phyloP scores from a whole-genome alignment of 441 rosid species.

The Mallotus japonicus region DNA sequence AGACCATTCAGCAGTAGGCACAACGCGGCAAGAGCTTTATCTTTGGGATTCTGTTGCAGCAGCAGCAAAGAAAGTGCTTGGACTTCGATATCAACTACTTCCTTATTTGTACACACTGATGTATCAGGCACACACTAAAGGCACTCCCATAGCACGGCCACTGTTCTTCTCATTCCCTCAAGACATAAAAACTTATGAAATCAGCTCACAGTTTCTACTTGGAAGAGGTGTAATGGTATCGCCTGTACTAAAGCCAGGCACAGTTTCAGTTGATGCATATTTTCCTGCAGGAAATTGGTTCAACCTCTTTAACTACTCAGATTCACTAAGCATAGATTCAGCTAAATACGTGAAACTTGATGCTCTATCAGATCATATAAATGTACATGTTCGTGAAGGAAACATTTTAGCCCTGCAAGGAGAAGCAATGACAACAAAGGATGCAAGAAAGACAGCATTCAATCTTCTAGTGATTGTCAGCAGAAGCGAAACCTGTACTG shows the following conservation, averaged over 20 bases:
- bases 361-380: constrained; percentile 59
- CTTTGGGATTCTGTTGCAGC: constrained; percentile 73
- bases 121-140: constrained; percentile 54
- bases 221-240: constrained; percentile 63
- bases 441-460: constrained; percentile 50
- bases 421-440: constrained; percentile 57
- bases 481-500: constrained; percentile 33
- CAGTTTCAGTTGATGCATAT: constrained; percentile 45
- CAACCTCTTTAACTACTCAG: constrained; percentile 52
- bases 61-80: constrained; percentile 60
- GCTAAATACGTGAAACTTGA: constrained; percentile 23
- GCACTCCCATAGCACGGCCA: constrained; percentile 67
- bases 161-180: constrained; percentile 69
- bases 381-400: constrained; percentile 33
- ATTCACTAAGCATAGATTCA: constrained; percentile 6
- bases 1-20: constrained; percentile 44
- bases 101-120: constrained; percentile 68
- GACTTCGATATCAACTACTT: constrained; percentile 63
- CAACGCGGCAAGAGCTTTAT: constrained; percentile 52
- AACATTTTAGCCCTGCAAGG: constrained; percentile 68
- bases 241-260: constrained; percentile 41
- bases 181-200: constrained; percentile 47
- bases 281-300: constrained; percentile 66
- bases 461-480: constrained; percentile 51
- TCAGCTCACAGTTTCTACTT: constrained; percentile 50